phyloP scores from a whole-genome alignment of 176 grass and related monocot genomes.

The Lolium perenne region DNA sequence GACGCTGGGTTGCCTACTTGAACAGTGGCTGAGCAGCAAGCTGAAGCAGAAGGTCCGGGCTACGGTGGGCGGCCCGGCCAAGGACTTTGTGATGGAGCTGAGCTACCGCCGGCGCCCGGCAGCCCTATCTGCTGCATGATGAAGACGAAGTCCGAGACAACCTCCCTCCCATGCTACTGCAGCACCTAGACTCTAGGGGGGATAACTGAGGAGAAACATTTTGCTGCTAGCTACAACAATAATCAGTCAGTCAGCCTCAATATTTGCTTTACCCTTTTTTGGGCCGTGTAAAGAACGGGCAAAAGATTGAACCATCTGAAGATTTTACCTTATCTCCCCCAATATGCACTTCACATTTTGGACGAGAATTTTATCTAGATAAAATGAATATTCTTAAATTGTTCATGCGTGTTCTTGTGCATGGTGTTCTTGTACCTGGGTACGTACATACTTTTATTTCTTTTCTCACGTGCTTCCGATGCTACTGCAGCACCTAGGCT shows the following conservation, averaged over 20 bases:
- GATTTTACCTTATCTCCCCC: no score
- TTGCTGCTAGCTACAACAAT: not conserved
- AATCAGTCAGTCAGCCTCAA: conserved; percentile 11
- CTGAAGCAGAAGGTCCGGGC: conserved; percentile 32
- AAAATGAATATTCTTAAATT: no score
- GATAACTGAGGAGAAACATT: no score
- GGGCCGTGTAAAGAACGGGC: no score
- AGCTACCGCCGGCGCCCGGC: conserved; percentile 58
- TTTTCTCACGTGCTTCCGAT: no score
- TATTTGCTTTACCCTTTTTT: no score
- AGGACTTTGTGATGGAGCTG: conserved; percentile 86
- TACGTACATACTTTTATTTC: no score
- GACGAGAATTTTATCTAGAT: no score
- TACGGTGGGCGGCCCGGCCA: conserved; percentile 53
- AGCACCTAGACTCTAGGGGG: not conserved
- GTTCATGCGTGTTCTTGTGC: no score
- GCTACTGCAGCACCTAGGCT: not conserved
- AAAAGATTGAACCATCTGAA: no score
- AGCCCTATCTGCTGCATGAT: not conserved
- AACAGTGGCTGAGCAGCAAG: conserved; percentile 61
- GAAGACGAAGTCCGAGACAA: not conserved
- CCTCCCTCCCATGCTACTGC: conserved; percentile 8
- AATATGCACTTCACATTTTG: no score
- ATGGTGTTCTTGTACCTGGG: no score
- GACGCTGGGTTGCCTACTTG: conserved; percentile 56